phyloP scores from a whole-genome alignment of 2,329 filamentous ascomycete species.

The Colletotrichum sp. region DNA sequence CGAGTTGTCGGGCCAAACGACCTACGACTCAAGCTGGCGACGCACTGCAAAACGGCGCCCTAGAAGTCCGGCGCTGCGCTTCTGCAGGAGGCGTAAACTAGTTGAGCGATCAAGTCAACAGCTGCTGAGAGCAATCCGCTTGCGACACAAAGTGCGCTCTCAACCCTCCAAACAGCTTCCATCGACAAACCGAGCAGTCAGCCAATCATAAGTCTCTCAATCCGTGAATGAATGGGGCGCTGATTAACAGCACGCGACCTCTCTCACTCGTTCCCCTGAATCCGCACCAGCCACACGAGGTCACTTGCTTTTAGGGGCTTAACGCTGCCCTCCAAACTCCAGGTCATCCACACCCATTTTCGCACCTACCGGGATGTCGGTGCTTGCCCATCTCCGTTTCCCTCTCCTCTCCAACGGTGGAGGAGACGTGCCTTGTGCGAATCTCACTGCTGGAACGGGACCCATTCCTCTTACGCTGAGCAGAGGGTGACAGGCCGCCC shows the following conservation, averaged over 20 bases:
- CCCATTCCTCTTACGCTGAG: neutral
- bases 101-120: neutral
- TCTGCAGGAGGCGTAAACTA: neutral
- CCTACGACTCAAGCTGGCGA: neutral
- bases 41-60: neutral
- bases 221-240: neutral
- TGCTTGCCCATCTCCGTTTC: neutral
- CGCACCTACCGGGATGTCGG: neutral
- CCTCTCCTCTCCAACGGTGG: neutral
- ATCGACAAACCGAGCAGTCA: neutral
- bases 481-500: neutral
- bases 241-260: neutral
- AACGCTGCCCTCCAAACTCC: neutral
- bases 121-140: neutral
- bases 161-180: neutral
- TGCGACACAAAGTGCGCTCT: neutral
- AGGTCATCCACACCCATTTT: neutral
- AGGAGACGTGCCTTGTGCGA: neutral
- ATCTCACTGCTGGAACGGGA: neutral
- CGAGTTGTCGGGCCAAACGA: neutral
- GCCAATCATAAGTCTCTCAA: neutral
- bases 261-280: neutral
- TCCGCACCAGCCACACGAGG: neutral
- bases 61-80: neutral
- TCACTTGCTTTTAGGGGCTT: neutral